A percentile compares a stretch with the other conserved stretches of the same genome.
Conservation (phyloP, 257 asterid genomes). For the Solanum arcanum region DNA sequence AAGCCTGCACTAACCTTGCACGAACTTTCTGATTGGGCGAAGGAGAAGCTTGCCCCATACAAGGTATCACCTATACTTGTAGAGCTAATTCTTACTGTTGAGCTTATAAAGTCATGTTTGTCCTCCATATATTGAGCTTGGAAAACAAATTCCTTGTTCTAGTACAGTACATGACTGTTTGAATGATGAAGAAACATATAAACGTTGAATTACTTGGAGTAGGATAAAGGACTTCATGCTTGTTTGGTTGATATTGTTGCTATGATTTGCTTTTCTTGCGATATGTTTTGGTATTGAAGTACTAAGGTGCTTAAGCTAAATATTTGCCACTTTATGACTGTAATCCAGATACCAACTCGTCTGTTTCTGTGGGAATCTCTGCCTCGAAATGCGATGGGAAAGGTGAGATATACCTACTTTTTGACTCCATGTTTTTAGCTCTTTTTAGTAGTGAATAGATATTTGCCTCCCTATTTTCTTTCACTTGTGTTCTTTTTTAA, state of each 20-base stretch:
- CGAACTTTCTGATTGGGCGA: slow-evolving; percentile 77
- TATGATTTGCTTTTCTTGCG: background rate
- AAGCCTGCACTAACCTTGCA: slow-evolving; percentile 70
- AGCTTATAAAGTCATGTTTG: background rate
- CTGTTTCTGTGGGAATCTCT: slow-evolving; percentile 68
- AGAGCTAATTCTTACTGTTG: background rate
- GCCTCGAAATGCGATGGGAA: slow-evolving; percentile 97
- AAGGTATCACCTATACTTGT: slow-evolving; percentile 39
- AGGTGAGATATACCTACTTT: slow-evolving; percentile 24
- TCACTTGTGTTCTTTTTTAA: background rate
- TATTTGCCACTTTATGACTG: background rate
- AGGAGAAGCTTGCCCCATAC: slow-evolving; percentile 93
- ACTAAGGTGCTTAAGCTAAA: background rate
- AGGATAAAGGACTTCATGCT: background rate
- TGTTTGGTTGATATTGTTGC: background rate
- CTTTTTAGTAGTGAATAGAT: background rate
- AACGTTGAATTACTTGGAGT: background rate
- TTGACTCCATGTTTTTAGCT: background rate
- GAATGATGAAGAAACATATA: background rate
- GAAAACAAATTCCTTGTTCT: background rate
- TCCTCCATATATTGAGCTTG: background rate
- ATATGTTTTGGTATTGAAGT: background rate
- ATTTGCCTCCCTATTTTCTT: background rate
- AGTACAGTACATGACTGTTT: background rate
- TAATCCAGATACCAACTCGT: slow-evolving; percentile 61